These are phyloP conservation scores for Scytalidium sp. DNA, from an alignment of 2,329 filamentous ascomycete species.

Conservation along the genomic window DNA sequence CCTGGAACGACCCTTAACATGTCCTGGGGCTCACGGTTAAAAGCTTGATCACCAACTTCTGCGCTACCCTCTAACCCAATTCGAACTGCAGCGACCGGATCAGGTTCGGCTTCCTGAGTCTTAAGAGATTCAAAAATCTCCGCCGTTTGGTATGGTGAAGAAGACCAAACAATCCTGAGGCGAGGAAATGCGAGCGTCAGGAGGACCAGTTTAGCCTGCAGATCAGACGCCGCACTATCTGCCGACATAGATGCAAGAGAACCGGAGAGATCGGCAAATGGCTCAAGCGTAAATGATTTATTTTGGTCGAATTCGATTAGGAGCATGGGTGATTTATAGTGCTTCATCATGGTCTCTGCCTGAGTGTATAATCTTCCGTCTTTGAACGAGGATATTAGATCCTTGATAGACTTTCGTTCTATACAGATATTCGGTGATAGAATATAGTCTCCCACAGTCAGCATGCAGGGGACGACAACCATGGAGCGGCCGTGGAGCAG, in stretches of 20 bases:
- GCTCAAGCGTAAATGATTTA: slow-evolving; percentile 93
- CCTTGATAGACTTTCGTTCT: slow-evolving; percentile 89
- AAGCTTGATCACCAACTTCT: slow-evolving; percentile 64
- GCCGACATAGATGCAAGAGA: slow-evolving; percentile 62
- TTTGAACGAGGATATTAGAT: slow-evolving; percentile 87
- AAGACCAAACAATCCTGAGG: slow-evolving; percentile 90
- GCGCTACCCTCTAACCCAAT: slow-evolving; percentile 70
- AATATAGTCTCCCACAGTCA: slow-evolving; percentile 96
- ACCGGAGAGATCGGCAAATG: slow-evolving; percentile 65
- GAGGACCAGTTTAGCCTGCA: slow-evolving; percentile 89
- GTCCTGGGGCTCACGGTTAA: slow-evolving; percentile 84
- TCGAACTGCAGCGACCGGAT: slow-evolving; percentile 82
- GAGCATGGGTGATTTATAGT: slow-evolving; percentile 87
- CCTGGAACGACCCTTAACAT: slow-evolving; percentile 86
- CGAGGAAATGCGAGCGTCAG: slow-evolving; percentile 89
- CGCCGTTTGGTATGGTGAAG: slow-evolving; percentile 89
- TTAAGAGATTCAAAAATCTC: slow-evolving; percentile 96
- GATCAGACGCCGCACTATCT: slow-evolving; percentile 62
- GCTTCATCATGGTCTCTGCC: slow-evolving; percentile 88
- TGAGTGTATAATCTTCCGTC: slow-evolving; percentile 91
- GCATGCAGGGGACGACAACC: slow-evolving; percentile 86
- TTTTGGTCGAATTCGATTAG: slow-evolving; percentile 98
- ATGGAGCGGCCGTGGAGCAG: slow-evolving; percentile 87
- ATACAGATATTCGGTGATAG: slow-evolving; percentile 88
- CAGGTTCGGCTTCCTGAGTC: slow-evolving; percentile 83